Percentiles rank a stretch among this genome's conserved stretches.
Evolutionary conservation across 1,139 yeast species (phyloP).

Genomic region (Blastobotrys aristatus): DNA sequence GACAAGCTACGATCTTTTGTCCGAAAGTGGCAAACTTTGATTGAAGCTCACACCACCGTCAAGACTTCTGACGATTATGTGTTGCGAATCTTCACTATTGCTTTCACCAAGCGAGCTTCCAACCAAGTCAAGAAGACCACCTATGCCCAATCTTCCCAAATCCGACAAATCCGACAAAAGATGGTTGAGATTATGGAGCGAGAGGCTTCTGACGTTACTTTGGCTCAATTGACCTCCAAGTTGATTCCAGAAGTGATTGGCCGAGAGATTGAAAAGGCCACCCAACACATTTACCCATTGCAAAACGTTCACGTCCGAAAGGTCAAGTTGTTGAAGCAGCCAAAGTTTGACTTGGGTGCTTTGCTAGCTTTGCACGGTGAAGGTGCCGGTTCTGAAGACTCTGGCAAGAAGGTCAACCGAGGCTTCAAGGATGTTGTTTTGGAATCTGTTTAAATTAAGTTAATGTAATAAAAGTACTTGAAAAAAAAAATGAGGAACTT

Average conservation of each 20-base stretch:
- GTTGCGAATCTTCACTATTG: conserved; percentile 83
- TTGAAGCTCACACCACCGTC: conserved; percentile 87
- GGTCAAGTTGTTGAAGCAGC: conserved; percentile 87
- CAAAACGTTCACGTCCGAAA: conserved; percentile 91
- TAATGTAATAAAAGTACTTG: background rate
- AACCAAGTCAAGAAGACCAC: conserved; percentile 89
- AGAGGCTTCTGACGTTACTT: conserved; percentile 78
- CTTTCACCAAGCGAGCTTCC: conserved; percentile 86
- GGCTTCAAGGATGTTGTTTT: conserved; percentile 91
- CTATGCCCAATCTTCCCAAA: conserved; percentile 86
- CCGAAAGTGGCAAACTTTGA: conserved; percentile 90
- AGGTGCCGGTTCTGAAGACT: conserved; percentile 67
- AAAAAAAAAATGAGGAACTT: background rate
- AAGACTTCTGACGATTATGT: conserved; percentile 90
- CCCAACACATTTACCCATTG: conserved; percentile 79
- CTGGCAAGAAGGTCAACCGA: conserved; percentile 83
- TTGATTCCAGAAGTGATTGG: conserved; percentile 89
- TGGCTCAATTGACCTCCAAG: conserved; percentile 83
- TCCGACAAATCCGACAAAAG: conserved; percentile 82
- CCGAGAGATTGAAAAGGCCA: conserved; percentile 84
- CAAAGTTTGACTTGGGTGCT: conserved; percentile 86
- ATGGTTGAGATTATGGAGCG: conserved; percentile 81
- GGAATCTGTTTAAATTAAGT: conserved; percentile 59
- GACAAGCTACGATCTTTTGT: conserved; percentile 88
- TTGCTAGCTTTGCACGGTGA: conserved; percentile 90